phyloP scores from a whole-genome alignment of 176 grass and related monocot genomes.

The Eragrostis curvula region DNA sequence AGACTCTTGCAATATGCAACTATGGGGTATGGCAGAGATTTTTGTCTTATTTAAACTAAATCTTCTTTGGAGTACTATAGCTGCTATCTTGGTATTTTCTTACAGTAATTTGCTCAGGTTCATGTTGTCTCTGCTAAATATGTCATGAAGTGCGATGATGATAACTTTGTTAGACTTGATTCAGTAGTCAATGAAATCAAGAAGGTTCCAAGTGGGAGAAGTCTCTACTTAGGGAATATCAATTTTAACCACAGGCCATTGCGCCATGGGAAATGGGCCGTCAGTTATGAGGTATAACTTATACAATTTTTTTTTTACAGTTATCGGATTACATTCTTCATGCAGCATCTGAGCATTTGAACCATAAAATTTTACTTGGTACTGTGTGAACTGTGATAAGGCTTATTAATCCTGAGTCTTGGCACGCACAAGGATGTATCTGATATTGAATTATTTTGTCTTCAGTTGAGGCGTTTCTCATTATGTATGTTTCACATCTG shows the following conservation, averaged over 20 bases:
- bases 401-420: neutral
- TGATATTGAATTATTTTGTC: neutral
- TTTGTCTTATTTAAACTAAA: constrained; percentile 5
- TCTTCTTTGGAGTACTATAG: constrained; percentile 8
- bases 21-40: constrained; percentile 60
- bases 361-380: neutral
- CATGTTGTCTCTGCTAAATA: constrained; percentile 64
- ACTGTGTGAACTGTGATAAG: neutral
- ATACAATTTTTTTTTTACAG: neutral
- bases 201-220: constrained; percentile 67
- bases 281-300: constrained; percentile 80
- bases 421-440: neutral
- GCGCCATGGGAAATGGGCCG: constrained; percentile 78
- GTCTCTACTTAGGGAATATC: constrained; percentile 80
- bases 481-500: too few species aligned
- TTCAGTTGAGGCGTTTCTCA: neutral
- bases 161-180: constrained; percentile 79
- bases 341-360: neutral
- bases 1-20: constrained; percentile 86
- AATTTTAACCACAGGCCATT: constrained; percentile 76
- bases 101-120: constrained; percentile 54
- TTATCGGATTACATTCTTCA: constrained; percentile 31
- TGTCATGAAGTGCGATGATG: constrained; percentile 90
- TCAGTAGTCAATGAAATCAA: constrained; percentile 63
- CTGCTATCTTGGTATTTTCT: constrained; percentile 2